Percentiles rank a stretch among this genome's conserved stretches.
These are phyloP conservation scores for Euphorbia lathyris DNA, from an alignment of 345 rosid genomes.

Conservation along the genomic window DNA sequence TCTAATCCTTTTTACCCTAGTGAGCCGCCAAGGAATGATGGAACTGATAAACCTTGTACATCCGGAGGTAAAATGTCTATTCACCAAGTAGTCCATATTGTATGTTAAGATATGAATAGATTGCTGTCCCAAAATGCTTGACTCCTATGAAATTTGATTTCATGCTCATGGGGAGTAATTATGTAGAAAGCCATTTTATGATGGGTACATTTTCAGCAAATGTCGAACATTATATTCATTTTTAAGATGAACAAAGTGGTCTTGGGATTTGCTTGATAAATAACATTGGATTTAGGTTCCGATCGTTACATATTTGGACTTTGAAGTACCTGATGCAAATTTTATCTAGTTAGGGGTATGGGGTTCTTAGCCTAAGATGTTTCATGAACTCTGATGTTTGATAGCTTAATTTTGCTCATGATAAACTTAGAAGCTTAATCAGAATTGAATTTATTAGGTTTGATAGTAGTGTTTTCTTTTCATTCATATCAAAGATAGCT, in stretches of 20 bases:
- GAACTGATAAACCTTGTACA: conserved; percentile 48
- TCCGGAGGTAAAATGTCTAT: conserved; percentile 55
- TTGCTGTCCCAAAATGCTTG: not conserved
- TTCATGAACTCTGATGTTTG: not conserved
- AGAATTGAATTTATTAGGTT: not conserved
- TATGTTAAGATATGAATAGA: not conserved
- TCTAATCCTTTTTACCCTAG: conserved; percentile 70
- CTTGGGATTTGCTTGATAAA: not conserved
- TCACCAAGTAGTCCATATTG: conserved; percentile 2
- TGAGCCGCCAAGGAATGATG: conserved; percentile 57
- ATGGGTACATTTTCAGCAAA: not conserved
- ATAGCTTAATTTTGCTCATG: not conserved
- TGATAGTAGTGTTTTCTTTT: not conserved
- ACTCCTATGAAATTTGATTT: not conserved
- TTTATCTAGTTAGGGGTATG: not conserved
- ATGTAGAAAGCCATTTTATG: not conserved
- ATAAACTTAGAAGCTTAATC: not conserved
- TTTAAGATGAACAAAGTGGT: not conserved
- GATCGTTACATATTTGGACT: not conserved
- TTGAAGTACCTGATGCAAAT: not conserved
- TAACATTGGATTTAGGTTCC: not conserved
- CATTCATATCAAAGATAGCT: not conserved
- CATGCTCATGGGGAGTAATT: not conserved
- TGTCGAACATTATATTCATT: not conserved
- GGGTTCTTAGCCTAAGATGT: not conserved